Evolutionary conservation across 306 rosid genomes (phyloP).

Genomic region (Vicia faba): DNA sequence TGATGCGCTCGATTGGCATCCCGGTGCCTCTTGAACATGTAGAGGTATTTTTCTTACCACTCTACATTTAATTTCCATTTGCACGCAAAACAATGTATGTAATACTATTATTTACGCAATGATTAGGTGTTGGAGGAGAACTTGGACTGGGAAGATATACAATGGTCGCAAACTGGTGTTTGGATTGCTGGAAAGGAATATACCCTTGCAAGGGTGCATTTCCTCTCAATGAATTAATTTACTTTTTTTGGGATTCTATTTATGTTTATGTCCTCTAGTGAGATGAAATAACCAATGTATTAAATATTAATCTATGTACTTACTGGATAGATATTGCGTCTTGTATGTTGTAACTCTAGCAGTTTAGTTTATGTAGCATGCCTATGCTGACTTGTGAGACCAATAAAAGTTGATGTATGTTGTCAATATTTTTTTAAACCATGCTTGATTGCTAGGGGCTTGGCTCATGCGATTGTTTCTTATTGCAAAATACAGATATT

Average conservation of each 20-base stretch:
- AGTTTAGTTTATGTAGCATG: constrained; percentile 32
- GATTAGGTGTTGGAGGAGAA: constrained; percentile 83
- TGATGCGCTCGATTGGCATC: constrained; percentile 74
- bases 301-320: not conserved
- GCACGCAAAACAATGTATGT: not conserved
- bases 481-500: too few species aligned
- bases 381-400: constrained; percentile 6
- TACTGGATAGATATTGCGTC: constrained; percentile 2
- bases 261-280: not conserved
- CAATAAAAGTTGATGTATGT: not conserved
- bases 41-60: constrained; percentile 58
- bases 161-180: constrained; percentile 97
- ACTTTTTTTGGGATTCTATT: not conserved
- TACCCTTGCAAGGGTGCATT: constrained; percentile 86
- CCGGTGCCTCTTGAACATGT: constrained; percentile 86
- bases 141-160: constrained; percentile 93
- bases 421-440: too few species aligned
- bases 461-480: too few species aligned
- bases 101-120: not conserved
- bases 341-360: constrained; percentile 14
- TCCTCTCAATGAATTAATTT: constrained; percentile 67
- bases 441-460: too few species aligned
- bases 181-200: constrained; percentile 94
- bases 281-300: constrained; percentile 9
- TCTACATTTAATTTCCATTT: constrained; percentile 15